These are phyloP conservation scores for Neurospora discreta DNA, from an alignment of 495 filamentous ascomycete species.

Conservation along the genomic window DNA sequence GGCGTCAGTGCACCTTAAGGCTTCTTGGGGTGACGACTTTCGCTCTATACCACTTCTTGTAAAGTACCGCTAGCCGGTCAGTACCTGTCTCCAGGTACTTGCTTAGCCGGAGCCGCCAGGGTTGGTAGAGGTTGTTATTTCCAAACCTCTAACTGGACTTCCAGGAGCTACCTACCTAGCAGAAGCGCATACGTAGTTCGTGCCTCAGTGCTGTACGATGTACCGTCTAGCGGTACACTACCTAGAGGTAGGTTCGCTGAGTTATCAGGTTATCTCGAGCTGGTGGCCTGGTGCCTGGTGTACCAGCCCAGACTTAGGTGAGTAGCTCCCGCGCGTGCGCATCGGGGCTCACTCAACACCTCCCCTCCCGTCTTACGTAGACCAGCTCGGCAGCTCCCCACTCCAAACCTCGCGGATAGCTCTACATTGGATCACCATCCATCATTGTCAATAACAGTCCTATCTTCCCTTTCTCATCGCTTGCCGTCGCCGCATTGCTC, in stretches of 20 bases:
- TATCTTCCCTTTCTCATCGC: background rate
- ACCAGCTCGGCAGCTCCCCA: background rate
- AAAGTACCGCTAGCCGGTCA: background rate
- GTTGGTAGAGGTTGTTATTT: background rate
- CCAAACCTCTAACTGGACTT: background rate
- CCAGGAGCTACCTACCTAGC: no score
- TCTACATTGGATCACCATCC: background rate
- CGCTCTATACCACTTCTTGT: background rate
- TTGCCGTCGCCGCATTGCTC: background rate
- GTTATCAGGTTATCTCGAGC: background rate
- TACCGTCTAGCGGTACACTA: background rate
- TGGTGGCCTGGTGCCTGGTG: background rate
- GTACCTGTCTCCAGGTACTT: background rate
- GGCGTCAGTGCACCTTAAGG: background rate
- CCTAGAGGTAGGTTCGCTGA: background rate
- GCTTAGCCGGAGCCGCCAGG: background rate
- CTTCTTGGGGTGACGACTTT: background rate
- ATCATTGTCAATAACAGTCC: background rate
- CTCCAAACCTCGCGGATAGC: background rate
- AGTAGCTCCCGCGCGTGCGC: background rate
- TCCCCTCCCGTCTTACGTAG: background rate
- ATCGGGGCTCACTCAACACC: background rate
- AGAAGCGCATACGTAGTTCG: background rate
- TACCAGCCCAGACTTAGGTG: background rate
- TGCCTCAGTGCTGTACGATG: background rate